Percentiles rank a stretch among this genome's conserved stretches.
Conservation (phyloP, 805 yeast genomes). For the Ogataea parapolymorpha region DNA sequence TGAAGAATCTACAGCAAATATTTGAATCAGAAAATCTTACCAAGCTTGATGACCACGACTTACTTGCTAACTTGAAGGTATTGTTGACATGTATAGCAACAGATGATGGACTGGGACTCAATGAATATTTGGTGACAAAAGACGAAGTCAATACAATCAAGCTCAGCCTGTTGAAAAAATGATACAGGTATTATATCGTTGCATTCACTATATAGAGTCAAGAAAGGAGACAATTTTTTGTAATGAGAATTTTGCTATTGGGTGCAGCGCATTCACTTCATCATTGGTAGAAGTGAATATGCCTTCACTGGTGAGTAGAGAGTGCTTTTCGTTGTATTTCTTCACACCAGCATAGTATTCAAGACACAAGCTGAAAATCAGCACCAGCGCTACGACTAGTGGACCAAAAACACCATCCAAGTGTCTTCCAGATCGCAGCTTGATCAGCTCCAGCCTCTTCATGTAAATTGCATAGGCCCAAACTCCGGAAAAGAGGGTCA, state of each 20-base stretch:
- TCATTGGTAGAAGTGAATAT: conserved; percentile 8
- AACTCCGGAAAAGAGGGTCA: conserved; percentile 77
- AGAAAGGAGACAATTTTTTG: conserved; percentile 25
- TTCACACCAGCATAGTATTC: conserved; percentile 71
- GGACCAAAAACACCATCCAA: conserved; percentile 92
- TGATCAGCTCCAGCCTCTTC: conserved; percentile 67
- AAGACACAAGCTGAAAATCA: conserved; percentile 60
- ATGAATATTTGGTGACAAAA: conserved; percentile 17
- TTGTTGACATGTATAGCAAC: conserved; percentile 30
- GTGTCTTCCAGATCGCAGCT: conserved; percentile 79
- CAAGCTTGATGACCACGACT: conserved; percentile 30
- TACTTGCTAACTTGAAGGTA: conserved; percentile 34
- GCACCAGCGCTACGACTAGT: conserved; percentile 65
- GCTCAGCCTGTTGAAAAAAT: conserved; percentile 20
- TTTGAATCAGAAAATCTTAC: conserved; percentile 30
- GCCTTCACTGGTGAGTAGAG: conserved; percentile 10
- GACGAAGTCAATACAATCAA: conserved; percentile 29
- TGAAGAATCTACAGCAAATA: conserved; percentile 46
- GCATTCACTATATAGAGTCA: conserved; percentile 14
- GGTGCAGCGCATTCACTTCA: conserved; percentile 25
- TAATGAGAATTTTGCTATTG: conserved; percentile 25
- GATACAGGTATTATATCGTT: not conserved
- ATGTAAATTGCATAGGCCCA: conserved; percentile 88
- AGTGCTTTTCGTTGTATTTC: conserved; percentile 26
- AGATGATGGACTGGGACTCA: conserved; percentile 14